phyloP scores from a whole-genome alignment of 2,329 filamentous ascomycete genomes.

The Cordyceps cateniannulata region DNA sequence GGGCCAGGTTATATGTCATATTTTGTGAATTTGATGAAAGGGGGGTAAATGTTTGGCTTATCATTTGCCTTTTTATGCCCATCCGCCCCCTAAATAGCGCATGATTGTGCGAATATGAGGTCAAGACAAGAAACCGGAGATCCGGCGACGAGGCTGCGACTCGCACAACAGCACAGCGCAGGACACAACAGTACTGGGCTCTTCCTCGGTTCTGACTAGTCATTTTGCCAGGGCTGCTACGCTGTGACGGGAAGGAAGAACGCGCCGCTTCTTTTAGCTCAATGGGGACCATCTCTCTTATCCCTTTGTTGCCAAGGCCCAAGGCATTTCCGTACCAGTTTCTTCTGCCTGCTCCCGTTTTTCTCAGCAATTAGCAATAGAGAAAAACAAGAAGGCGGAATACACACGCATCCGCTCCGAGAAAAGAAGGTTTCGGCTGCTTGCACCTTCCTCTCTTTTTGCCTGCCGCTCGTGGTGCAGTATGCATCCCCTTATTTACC shows the following conservation, averaged over 20 bases:
- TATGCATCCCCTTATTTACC: no score
- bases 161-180: not conserved
- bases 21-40: not conserved
- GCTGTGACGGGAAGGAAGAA: not conserved
- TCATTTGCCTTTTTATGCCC: no score
- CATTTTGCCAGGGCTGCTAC: slow-evolving; percentile 1
- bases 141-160: slow-evolving; percentile 2
- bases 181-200: not conserved
- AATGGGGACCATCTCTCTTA: not conserved
- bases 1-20: not conserved
- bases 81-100: not conserved
- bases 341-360: not conserved
- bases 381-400: no score
- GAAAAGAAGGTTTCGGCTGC: no score
- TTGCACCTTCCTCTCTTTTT: no score
- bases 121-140: not conserved
- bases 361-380: no score
- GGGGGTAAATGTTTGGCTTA: not conserved
- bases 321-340: not conserved
- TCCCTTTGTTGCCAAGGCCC: not conserved
- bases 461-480: no score
- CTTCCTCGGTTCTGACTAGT: not conserved
- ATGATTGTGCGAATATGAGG: not conserved
- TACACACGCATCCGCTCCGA: no score
- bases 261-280: not conserved